Conservation (phyloP, 1,284 basidiomycete genomes). For the Fistulina hepatica region DNA sequence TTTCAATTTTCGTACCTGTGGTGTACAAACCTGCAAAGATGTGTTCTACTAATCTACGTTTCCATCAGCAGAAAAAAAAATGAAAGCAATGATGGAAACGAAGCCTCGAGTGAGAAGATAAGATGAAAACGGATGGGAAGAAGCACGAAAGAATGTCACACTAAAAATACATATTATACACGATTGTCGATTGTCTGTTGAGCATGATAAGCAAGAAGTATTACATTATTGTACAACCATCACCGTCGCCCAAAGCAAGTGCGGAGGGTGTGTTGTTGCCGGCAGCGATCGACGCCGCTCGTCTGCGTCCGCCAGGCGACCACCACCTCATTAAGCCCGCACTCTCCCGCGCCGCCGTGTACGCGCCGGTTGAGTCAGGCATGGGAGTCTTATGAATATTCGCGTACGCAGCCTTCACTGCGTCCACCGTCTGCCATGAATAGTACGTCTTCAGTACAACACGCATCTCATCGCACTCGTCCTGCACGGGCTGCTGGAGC, state of each 20-base stretch:
- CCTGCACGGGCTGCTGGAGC: slow-evolving; percentile 46
- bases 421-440: slow-evolving; percentile 77
- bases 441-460: slow-evolving; percentile 80
- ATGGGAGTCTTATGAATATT: slow-evolving; percentile 38
- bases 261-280: slow-evolving; percentile 10
- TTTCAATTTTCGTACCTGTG: too few relatives aligned
- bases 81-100: too few relatives aligned
- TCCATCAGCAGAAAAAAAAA: too few relatives aligned
- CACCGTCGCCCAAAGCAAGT: slow-evolving; percentile 8
- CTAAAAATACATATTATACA: neutral
- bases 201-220: neutral
- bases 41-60: too few relatives aligned
- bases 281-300: slow-evolving; percentile 23
- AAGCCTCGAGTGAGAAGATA: too few relatives aligned
- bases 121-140: too few relatives aligned
- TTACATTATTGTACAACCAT: slow-evolving; percentile 17
- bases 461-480: slow-evolving; percentile 62
- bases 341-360: slow-evolving; percentile 20
- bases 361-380: slow-evolving; percentile 32
- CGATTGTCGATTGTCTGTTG: neutral
- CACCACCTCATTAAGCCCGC: slow-evolving; percentile 31
- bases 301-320: slow-evolving; percentile 30
- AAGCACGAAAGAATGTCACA: too few relatives aligned
- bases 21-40: too few relatives aligned
- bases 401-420: slow-evolving; percentile 51